Conservation (phyloP, 345 rosid genomes). For the Heritiera fomes region DNA sequence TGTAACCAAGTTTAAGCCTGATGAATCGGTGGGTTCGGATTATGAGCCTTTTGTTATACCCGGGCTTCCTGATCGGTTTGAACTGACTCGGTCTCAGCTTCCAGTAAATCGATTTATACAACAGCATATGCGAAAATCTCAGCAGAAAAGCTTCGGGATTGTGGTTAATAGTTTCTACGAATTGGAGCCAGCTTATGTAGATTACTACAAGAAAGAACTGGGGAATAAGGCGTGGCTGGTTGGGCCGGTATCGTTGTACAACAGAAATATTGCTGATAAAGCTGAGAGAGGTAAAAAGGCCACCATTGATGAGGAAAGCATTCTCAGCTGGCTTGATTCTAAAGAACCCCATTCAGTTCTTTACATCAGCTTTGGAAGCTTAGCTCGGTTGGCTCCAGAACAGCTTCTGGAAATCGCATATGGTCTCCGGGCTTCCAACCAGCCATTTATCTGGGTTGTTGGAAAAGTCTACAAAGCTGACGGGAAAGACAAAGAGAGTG, state of each 20-base stretch:
- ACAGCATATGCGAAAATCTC: slow-evolving; percentile 14
- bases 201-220: slow-evolving; percentile 33
- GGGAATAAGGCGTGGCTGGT: slow-evolving; percentile 47
- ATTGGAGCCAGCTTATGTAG: slow-evolving; percentile 48
- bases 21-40: slow-evolving; percentile 40
- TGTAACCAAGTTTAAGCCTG: slow-evolving; percentile 32
- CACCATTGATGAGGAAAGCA: slow-evolving; percentile 27
- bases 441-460: slow-evolving; percentile 52
- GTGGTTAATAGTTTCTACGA: slow-evolving; percentile 48
- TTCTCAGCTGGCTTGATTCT: slow-evolving; percentile 45
- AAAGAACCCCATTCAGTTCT: slow-evolving; percentile 50
- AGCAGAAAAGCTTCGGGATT: slow-evolving; percentile 31
- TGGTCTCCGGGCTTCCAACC: slow-evolving; percentile 45
- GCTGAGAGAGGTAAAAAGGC: slow-evolving; percentile 42
- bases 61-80: slow-evolving; percentile 45
- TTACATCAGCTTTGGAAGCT: slow-evolving; percentile 53
- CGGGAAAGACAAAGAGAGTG: slow-evolving; percentile 14
- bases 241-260: slow-evolving; percentile 51
- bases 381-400: slow-evolving; percentile 30
- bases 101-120: slow-evolving; percentile 18
- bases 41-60: slow-evolving; percentile 45
- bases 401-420: slow-evolving; percentile 48
- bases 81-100: slow-evolving; percentile 46
- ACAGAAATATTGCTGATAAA: slow-evolving; percentile 37
- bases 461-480: slow-evolving; percentile 26